A percentile compares a stretch with the other conserved stretches of the same genome.
Conservation (phyloP, 1,139 yeast genomes). For the Debaryomycetaceae sp. region DNA sequence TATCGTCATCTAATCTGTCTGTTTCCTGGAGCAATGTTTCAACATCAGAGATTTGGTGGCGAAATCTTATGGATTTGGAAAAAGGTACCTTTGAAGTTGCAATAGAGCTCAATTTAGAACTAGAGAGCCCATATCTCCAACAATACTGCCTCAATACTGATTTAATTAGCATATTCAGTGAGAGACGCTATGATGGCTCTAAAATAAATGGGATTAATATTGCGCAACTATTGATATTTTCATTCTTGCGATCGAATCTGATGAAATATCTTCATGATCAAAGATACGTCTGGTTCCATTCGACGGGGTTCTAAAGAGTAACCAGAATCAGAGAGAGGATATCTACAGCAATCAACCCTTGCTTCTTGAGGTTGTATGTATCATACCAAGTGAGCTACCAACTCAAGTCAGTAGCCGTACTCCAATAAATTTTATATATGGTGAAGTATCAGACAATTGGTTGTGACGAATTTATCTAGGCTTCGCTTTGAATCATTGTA, state of each 20-base stretch:
- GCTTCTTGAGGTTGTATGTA: neutral
- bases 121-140: neutral
- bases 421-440: neutral
- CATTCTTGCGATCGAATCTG: neutral
- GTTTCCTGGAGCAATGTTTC: constrained; percentile 32
- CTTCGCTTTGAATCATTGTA: constrained; percentile 68
- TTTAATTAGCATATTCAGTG: neutral
- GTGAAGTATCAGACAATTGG: constrained; percentile 14
- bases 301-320: too few species aligned
- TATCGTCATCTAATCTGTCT: constrained; percentile 29
- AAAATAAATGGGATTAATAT: neutral
- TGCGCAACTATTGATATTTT: neutral
- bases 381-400: neutral
- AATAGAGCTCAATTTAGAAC: neutral
- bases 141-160: neutral
- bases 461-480: constrained; percentile 41
- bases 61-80: neutral
- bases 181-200: neutral
- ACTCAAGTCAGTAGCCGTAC: neutral
- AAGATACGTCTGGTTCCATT: too few species aligned
- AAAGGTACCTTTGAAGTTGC: neutral
- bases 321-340: too few species aligned
- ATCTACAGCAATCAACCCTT: too few species aligned
- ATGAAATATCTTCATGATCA: too few species aligned
- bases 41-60: constrained; percentile 18